Conservation (phyloP, 2,329 filamentous ascomycete species). For the Erysiphe pulchra region DNA sequence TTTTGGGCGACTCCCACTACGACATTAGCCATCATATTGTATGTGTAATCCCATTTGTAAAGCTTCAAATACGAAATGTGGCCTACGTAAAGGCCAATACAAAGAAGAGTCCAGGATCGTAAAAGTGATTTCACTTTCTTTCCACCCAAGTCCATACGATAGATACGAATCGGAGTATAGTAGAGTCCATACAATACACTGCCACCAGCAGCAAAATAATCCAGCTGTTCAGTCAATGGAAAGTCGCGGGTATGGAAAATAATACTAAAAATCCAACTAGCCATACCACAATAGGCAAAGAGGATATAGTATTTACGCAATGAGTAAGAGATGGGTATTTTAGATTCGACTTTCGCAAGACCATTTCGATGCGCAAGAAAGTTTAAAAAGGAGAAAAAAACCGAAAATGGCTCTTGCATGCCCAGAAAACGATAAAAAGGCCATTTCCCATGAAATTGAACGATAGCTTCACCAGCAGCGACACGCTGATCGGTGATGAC, state of each 20-base stretch:
- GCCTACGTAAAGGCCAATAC: conserved; percentile 39
- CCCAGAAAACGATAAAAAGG: conserved; percentile 77
- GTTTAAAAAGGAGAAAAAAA: conserved; percentile 84
- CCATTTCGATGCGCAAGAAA: conserved; percentile 64
- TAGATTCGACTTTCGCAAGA: conserved; percentile 39
- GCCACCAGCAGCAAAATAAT: conserved; percentile 85
- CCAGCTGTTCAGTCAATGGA: conserved; percentile 62
- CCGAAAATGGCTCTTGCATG: conserved; percentile 83
- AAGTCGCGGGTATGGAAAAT: conserved; percentile 88
- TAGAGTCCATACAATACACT: conserved; percentile 80
- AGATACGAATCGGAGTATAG: conserved; percentile 58
- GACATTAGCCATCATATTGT: conserved; percentile 95
- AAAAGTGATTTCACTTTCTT: conserved; percentile 22
- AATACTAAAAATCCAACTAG: conserved; percentile 69
- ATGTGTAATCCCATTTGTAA: conserved; percentile 81
- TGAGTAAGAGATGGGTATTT: conserved; percentile 47
- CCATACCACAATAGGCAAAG: conserved; percentile 59
- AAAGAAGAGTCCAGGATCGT: conserved; percentile 51
- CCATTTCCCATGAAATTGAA: conserved; percentile 98
- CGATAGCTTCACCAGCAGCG: conserved; percentile 36
- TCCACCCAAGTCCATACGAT: conserved; percentile 42
- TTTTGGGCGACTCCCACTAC: conserved; percentile 59
- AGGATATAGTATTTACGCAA: conserved; percentile 56
- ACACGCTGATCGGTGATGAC: conserved; percentile 55
- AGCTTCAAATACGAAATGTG: conserved; percentile 70